Conservation (phyloP, 257 asterid species). For the Ocimum tenuiflorum region DNA sequence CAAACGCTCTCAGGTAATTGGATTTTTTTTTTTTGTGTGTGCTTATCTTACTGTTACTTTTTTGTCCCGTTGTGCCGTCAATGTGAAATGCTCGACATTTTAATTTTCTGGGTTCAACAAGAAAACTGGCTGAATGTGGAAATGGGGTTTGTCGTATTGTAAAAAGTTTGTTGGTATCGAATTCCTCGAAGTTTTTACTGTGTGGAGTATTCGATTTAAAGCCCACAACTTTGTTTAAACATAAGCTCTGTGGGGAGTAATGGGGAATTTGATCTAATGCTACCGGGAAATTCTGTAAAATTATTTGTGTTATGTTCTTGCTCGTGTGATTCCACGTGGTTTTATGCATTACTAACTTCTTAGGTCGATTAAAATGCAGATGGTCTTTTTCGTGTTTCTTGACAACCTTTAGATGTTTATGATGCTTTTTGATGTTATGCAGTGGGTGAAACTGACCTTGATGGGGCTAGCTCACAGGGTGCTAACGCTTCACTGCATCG, state of each 20-base stretch:
- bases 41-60: background rate
- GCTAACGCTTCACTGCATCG: constrained; percentile 9
- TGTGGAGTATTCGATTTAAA: background rate
- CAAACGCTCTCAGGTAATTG: constrained; percentile 29
- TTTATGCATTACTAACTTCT: background rate
- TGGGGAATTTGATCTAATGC: background rate
- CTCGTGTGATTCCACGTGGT: background rate
- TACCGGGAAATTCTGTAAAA: too few species aligned
- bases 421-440: constrained; percentile 1
- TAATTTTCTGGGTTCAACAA: background rate
- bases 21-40: background rate
- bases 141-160: background rate
- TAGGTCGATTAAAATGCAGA: too few species aligned
- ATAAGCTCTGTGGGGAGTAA: background rate
- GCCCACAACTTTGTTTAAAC: background rate
- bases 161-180: background rate
- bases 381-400: background rate
- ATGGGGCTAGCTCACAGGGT: constrained; percentile 11
- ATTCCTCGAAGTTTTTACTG: background rate
- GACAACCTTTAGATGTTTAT: background rate
- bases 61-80: too few species aligned
- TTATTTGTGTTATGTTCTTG: background rate
- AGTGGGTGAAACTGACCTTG: constrained; percentile 26
- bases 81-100: too few species aligned
- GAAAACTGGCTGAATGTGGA: background rate